Percentiles rank a stretch among this genome's conserved stretches.
phyloP scores from a whole-genome alignment of 106 monocot species.

The Chionographis japonica region DNA sequence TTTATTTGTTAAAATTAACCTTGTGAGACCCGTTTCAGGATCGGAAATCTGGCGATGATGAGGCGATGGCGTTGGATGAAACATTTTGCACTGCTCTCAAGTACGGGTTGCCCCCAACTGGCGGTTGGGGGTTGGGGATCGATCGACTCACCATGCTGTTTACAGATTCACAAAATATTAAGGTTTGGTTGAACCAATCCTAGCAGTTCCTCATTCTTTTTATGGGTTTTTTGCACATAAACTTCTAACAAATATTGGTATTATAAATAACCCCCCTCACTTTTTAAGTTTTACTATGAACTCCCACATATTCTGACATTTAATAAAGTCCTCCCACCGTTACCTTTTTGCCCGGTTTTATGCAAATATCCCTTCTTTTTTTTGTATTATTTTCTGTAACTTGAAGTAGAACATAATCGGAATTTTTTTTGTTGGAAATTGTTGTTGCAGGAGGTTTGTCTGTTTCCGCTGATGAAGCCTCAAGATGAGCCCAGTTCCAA shows the following conservation, averaged over 20 bases:
- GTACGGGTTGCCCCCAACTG: constrained; percentile 93
- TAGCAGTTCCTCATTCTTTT: background rate
- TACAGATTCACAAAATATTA: constrained; percentile 94
- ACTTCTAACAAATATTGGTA: background rate
- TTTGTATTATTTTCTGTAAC: background rate
- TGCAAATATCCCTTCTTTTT: background rate
- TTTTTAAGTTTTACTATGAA: background rate
- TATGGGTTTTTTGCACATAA: background rate
- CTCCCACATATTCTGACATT: no score
- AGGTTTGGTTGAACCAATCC: constrained; percentile 36
- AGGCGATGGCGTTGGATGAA: constrained; percentile 93
- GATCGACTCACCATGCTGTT: constrained; percentile 87
- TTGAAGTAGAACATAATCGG: background rate
- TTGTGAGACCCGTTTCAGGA: constrained; percentile 29
- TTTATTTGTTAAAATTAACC: no score
- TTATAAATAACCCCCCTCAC: background rate
- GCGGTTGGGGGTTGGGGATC: constrained; percentile 91
- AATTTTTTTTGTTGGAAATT: background rate
- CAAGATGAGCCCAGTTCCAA: constrained; percentile 65
- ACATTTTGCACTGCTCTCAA: constrained; percentile 93
- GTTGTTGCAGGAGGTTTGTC: constrained; percentile 71
- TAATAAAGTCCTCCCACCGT: no score
- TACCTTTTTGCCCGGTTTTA: no score
- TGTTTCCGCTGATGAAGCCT: constrained; percentile 95
- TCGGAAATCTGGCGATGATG: constrained; percentile 92